Base-by-base conservation (phyloP, 2,329 filamentous ascomycete genomes). In the Plectosphaerella cucumerina region DNA sequence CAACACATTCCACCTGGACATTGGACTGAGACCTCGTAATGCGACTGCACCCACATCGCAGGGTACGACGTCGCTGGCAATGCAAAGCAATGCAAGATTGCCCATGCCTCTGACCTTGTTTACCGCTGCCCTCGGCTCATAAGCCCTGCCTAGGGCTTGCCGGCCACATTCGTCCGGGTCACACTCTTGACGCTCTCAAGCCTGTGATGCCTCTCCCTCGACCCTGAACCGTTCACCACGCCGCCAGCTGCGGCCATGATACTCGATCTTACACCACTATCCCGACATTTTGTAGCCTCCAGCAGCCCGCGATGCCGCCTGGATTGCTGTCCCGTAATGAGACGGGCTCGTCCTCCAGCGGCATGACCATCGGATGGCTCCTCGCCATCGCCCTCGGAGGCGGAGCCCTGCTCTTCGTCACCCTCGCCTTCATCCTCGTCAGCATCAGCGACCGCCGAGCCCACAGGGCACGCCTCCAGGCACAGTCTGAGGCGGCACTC, bases 301-400 rank as follows among this genome's bases (percentile, higher is more conserved):
- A 18, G 17, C n/a, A 42, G 26, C 6, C 26, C 26, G 21, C 31
- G 20, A 39, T 39, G 45, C 45, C 45, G 21, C 45, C 45, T 14
- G 18, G 45, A 23, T 9, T 48, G 22, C 14, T 26, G 22, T n/a
- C 47, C 35, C 47, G 47, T 17, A 17, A 48, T 21, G 47, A 45
- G 23, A n/a, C 33, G 6, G 34, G 23, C 23, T 37, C n/a, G n/a
- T n/a, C 37, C 1, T 18, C 39, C 21, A 43, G 53, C 44, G 51
- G 46, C 10, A 53, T 57, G 43, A 50, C 64, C 9, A 51, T 73
- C 12, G 66, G 67, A n/a, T 68, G 66, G 62, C 54, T 75, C 15
- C 64, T 80, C 33, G 69, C 69, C 49, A 74, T 81, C 49, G 71
- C 72, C 12, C 56, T 82, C 22, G 70, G 70, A 31, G 76, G 76